phyloP scores from a whole-genome alignment of 345 rosid species.

The Eucalyptus erythrocorys region DNA sequence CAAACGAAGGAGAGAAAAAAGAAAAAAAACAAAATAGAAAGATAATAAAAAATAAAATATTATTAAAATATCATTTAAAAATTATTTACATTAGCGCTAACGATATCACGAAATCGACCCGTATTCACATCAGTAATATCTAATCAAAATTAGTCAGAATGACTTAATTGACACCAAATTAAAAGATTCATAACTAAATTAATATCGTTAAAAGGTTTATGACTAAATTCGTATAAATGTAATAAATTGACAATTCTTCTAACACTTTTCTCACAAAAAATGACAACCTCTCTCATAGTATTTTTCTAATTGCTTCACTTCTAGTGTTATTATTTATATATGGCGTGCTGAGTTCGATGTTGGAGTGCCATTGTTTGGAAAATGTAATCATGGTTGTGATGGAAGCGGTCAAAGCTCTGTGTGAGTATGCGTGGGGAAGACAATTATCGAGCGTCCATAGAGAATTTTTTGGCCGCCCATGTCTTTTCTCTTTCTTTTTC shows the following conservation, averaged over 20 bases:
- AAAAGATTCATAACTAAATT: too few species aligned
- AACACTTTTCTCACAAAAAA: too few species aligned
- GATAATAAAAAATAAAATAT: too few species aligned
- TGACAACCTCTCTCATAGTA: background rate
- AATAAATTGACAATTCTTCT: too few species aligned
- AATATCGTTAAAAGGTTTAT: too few species aligned
- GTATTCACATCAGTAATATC: too few species aligned
- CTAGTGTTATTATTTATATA: background rate
- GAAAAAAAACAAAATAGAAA: too few species aligned
- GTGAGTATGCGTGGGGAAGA: background rate
- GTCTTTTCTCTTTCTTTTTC: background rate
- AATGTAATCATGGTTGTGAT: background rate
- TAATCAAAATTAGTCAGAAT: accelerated
- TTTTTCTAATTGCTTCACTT: background rate
- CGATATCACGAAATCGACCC: accelerated
- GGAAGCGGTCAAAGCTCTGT: background rate
- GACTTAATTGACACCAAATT: too few species aligned
- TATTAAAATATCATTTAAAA: too few species aligned
- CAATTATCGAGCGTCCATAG: background rate
- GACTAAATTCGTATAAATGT: too few species aligned
- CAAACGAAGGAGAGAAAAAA: too few species aligned
- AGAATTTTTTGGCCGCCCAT: background rate
- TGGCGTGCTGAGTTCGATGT: background rate
- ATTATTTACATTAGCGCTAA: accelerated
- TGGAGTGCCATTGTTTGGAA: background rate